Base-by-base conservation (phyloP, 495 filamentous ascomycete genomes). In the Aspergillus hancockii region DNA sequence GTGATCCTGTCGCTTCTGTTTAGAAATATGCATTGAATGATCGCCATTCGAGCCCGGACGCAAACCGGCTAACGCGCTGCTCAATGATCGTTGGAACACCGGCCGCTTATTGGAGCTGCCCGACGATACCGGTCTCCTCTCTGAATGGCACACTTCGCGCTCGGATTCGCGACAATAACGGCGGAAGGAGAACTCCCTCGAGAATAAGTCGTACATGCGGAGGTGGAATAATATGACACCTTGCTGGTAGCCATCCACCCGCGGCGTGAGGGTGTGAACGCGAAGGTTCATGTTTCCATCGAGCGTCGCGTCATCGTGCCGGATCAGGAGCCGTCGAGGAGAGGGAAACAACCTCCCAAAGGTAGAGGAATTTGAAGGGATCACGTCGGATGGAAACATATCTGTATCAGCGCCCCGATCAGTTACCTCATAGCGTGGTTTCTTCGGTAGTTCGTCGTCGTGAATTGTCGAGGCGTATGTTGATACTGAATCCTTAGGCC, bases 241-340 rank as follows among this genome's bases (percentile, higher is more conserved):
- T 62, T 84, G 84, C 50, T 74, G 70, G 50, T 71, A 73, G 53
- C 84, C 85, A 13, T 81, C 80, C n/a, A 76, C 63, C 7, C 73
- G 76, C 34, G 78, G 74, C 41, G 91, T 83, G 55, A 88, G 79
- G 16, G 92, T 92, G 69, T 97, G 92, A 51, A 98, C 81, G 43
- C 93, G 87, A 54, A 98, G 81, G 70, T 97, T 97, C 94, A 97
- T 96, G 79, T 98, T 97, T 19, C 94, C 93, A 71, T 98, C 94
- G 18, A 88, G 70, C 4, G 94, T 96, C 36, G 90, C 82, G 73
- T 97, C 92, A 67, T 98, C 94, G 65, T 98, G 94, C 45, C 89
- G 85, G 65, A 98, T 94, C 41, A 82, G 83, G 30, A 98, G 75
- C 49, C 88, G 83, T 63, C 90, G 84, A 31, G 87, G 79, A 10